These are phyloP conservation scores for Globisporangium canariense DNA, from an alignment of 352 stramenopile species.

Conservation along the genomic window DNA sequence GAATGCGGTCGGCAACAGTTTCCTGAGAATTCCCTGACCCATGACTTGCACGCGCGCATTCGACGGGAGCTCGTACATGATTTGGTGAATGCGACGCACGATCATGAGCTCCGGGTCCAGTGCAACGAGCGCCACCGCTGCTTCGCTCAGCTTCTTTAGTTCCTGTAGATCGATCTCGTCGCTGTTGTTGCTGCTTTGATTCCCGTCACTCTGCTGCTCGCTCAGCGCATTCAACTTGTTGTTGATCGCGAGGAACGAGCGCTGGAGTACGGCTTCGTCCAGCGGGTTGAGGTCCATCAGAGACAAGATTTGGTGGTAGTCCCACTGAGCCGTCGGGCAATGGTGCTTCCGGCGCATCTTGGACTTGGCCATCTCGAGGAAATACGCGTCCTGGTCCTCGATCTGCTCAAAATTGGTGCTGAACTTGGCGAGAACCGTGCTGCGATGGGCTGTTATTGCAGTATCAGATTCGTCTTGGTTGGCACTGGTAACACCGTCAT, in stretches of 20 bases:
- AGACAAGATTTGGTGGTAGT: constrained; percentile 42
- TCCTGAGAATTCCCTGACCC: constrained; percentile 41
- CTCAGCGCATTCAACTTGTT: constrained; percentile 42
- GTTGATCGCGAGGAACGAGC: constrained; percentile 55
- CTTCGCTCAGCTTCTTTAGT: constrained; percentile 2
- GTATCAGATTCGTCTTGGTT: not conserved
- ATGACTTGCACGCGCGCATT: constrained; percentile 64
- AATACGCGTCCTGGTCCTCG: constrained; percentile 54
- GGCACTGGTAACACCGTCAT: not conserved
- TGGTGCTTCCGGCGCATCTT: constrained; percentile 50
- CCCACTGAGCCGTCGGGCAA: constrained; percentile 47
- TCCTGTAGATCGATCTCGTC: constrained; percentile 8
- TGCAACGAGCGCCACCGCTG: constrained; percentile 41
- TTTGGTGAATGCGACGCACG: constrained; percentile 55
- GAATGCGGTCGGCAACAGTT: constrained; percentile 62
- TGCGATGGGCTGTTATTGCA: not conserved
- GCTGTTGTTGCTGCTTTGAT: constrained; percentile 7
- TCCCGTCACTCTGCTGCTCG: constrained; percentile 10
- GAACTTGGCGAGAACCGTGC: constrained; percentile 24
- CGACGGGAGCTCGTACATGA: constrained; percentile 57
- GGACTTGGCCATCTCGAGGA: constrained; percentile 51
- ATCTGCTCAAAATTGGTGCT: constrained; percentile 46
- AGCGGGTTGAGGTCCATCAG: constrained; percentile 59
- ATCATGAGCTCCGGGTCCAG: constrained; percentile 49
- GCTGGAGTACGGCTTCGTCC: constrained; percentile 57